Percentiles rank a stretch among this genome's conserved stretches.
phyloP scores from a whole-genome alignment of 169 alveolate species.

The Blepharisma undulans region DNA sequence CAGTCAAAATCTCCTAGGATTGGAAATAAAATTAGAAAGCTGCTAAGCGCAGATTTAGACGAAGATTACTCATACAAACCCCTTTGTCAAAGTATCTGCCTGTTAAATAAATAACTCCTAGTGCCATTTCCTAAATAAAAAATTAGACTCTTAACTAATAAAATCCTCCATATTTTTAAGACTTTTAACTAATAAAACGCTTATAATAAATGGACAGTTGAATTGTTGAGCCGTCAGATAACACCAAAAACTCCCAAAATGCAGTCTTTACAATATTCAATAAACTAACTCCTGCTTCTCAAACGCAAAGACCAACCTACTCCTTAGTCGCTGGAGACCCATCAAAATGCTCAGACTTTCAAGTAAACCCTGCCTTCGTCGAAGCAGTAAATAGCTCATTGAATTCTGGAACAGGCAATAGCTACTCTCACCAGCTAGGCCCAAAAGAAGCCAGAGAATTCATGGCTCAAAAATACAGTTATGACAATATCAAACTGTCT shows the following conservation, averaged over 20 bases:
- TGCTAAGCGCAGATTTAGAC: not conserved
- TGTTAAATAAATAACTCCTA: too few species aligned
- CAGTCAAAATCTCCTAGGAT: not conserved
- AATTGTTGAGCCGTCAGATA: not conserved
- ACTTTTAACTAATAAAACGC: too few species aligned
- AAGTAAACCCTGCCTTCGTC: not conserved
- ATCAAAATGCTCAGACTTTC: not conserved
- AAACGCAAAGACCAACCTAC: not conserved
- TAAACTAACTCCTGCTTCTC: constrained; percentile 3
- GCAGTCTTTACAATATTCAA: not conserved
- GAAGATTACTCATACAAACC: not conserved
- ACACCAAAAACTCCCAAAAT: not conserved
- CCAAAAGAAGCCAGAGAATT: constrained; percentile 57
- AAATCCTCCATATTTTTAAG: too few species aligned
- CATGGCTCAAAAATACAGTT: constrained; percentile 57
- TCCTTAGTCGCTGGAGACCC: constrained; percentile 27
- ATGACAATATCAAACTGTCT: constrained; percentile 47
- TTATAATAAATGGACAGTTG: not conserved
- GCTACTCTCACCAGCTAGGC: constrained; percentile 40
- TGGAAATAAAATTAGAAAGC: not conserved
- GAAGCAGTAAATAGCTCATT: not conserved
- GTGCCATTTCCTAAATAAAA: too few species aligned
- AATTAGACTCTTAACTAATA: too few species aligned
- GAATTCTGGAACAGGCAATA: not conserved
- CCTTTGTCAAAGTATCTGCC: not conserved